Evolutionary conservation across 202 grass and related monocot species (phyloP), one percentile per base, ranked within the genome.

Genomic region (Setaria italica): DNA sequence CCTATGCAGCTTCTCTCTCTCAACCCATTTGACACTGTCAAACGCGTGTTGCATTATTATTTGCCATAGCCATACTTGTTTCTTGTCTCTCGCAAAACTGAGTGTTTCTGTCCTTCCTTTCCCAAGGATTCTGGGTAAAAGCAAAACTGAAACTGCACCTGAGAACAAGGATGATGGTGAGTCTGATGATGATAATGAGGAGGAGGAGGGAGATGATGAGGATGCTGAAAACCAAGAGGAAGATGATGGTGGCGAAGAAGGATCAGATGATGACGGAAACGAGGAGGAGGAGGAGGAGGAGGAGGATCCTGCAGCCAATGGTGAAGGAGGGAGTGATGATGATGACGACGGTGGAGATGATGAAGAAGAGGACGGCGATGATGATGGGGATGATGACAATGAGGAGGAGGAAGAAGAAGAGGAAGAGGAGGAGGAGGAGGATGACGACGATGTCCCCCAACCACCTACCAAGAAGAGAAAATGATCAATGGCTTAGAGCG

Each of bases 401-500:
- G 82, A 41, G 0, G 82, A 53, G 0, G 66, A 75, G 0, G 82
- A 76, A 2, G 82, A 84, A 0, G 74, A 79, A 0, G 87, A 80
- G 0, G 63, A 87, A 0, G 78, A 87, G 2, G 85, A 82, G 0
- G 69, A 87, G 2, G 87, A 89, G 0, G 68, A 86, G 0, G 87
- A 89, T 11, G 87, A 89, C 8, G 66, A 89, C 0, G 87, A 89
- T 0, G 66, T 89, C 50, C 82, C 82, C 9, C 68, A 89, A 39
- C 87, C 87, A 50, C 82, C 87, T 56, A 54, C 82, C 62, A 89
- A 89, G 77, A 89, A 86, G 82, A 86, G 87, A 60, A 89, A 89
- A 74, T 89, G 68, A 89, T 72, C 62, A 9, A 70, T 50, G 70
- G 14, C 41, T 4, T 30, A 5, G 25, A 72, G 21, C 56, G 11